Conservation (phyloP, 2,329 filamentous ascomycete genomes). For the Byssochlamys sp. region DNA sequence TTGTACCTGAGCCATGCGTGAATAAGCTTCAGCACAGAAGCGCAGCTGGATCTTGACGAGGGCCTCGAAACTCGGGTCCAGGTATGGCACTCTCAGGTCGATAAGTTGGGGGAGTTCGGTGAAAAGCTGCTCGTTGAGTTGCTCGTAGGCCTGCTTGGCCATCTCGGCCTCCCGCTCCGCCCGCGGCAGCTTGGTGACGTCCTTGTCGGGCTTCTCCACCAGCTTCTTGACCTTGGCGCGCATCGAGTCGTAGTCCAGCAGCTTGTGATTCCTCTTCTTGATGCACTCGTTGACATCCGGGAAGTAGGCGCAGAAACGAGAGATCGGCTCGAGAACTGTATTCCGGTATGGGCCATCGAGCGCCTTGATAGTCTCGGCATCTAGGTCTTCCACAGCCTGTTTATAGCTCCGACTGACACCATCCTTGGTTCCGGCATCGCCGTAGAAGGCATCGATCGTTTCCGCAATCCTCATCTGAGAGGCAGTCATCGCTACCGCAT, state of each 20-base stretch:
- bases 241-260: slow-evolving; percentile 94
- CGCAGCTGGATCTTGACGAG: slow-evolving; percentile 96
- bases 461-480: slow-evolving; percentile 99
- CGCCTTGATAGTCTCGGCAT: slow-evolving; percentile 96
- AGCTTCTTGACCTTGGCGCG: slow-evolving; percentile 94
- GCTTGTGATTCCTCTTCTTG: slow-evolving; percentile 97
- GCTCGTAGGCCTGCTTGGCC: slow-evolving; percentile 85
- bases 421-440: slow-evolving; percentile 85
- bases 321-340: slow-evolving; percentile 91
- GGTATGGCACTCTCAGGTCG: slow-evolving; percentile 88
- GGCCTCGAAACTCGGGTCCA: slow-evolving; percentile 93
- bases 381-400: slow-evolving; percentile 92
- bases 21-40: slow-evolving; percentile 96
- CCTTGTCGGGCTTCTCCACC: slow-evolving; percentile 97
- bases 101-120: slow-evolving; percentile 90
- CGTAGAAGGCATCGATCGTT: slow-evolving; percentile 98
- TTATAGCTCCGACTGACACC: slow-evolving; percentile 96
- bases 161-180: slow-evolving; percentile 95
- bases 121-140: slow-evolving; percentile 91
- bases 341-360: slow-evolving; percentile 91
- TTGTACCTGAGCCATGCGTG: slow-evolving; percentile 95
- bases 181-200: slow-evolving; percentile 87
- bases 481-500: slow-evolving; percentile 77
- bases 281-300: slow-evolving; percentile 98
- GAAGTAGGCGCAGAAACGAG: slow-evolving; percentile 94